These are phyloP conservation scores for Dendrobium officinale DNA, from an alignment of 106 monocot genomes.

Conservation along the genomic window DNA sequence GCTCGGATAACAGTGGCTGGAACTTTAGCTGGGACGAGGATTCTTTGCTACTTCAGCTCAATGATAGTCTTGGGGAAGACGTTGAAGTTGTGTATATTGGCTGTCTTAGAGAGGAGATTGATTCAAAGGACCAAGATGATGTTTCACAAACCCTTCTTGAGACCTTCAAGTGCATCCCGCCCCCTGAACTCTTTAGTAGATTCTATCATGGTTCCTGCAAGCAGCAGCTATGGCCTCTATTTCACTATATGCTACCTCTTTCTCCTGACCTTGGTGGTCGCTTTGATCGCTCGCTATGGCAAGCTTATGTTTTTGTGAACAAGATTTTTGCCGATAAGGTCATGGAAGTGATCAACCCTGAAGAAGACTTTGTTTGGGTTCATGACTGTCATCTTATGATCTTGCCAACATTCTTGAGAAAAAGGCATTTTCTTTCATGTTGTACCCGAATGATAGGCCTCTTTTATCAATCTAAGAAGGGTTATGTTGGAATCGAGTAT, in stretches of 20 bases:
- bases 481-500: conserved; percentile 77
- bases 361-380: conserved; percentile 81
- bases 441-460: conserved; percentile 77
- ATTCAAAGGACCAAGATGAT: conserved; percentile 55
- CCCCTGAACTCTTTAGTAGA: too few relatives aligned
- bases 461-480: conserved; percentile 63
- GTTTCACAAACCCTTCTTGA: background rate
- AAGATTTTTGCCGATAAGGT: conserved; percentile 66
- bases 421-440: conserved; percentile 74
- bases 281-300: too few relatives aligned
- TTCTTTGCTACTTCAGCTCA: conserved; percentile 42
- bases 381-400: conserved; percentile 94
- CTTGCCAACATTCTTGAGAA: conserved; percentile 67
- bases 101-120: conserved; percentile 41
- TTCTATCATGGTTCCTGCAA: too few relatives aligned
- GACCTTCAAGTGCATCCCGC: too few relatives aligned
- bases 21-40: conserved; percentile 53
- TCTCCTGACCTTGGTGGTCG: too few relatives aligned
- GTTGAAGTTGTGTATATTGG: conserved; percentile 48
- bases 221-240: too few relatives aligned
- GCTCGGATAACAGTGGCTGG: conserved; percentile 24
- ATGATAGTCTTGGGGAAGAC: conserved; percentile 44
- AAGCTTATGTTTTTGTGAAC: conserved; percentile 57
- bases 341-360: conserved; percentile 61
- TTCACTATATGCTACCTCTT: too few relatives aligned